Evolutionary conservation across 805 yeast genomes (phyloP), one percentile per base, ranked within the genome.

Genomic region (Kurtzmaniella cleridarum): DNA sequence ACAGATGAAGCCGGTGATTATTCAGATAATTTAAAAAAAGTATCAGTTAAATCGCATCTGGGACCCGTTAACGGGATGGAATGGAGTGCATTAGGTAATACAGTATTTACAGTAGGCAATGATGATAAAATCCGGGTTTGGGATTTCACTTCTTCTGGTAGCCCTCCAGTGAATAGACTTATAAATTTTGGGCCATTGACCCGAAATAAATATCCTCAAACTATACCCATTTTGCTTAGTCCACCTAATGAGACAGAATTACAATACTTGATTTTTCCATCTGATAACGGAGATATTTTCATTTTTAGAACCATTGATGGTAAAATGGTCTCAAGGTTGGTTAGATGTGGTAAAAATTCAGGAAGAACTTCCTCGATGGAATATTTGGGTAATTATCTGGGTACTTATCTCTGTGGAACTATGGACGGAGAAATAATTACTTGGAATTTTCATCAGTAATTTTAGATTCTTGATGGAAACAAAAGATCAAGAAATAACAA

Each of bases 61-160:
- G 84, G 81, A 2, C 77, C 82, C 1, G 87, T 88, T 26, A 89
- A 89, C 56, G 95, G 95, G 1, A 51, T 90, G 3, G 60, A 71
- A 12, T 90, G 96, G 93, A 75, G 76, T 42, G 80, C 76, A 8
- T 49, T 59, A 13, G 96, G 96, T 0, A 66, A 70, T 28, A 66
- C 72, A 31, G 52, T 91, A 27, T 62, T 80, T 14, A 76, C 88
- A 1, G 66, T 83, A 0, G 96, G 95, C 0, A 73, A 77, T 37
- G 97, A 90, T 57, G 95, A 89, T 38, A 83, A 78, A 49, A 71
- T 87, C 8, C 63, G 88, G 14, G 77, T 83, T 1, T 90, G 97
- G 97, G 81, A 82, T 47, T 61, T 84, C 59, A 51, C 59, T 10
- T 44, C 60, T 12, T 46, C 62, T 12, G 15, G 42, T 17, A 54